Base-by-base conservation (phyloP, 1,284 basidiomycete genomes). In the Pascua sp. region DNA sequence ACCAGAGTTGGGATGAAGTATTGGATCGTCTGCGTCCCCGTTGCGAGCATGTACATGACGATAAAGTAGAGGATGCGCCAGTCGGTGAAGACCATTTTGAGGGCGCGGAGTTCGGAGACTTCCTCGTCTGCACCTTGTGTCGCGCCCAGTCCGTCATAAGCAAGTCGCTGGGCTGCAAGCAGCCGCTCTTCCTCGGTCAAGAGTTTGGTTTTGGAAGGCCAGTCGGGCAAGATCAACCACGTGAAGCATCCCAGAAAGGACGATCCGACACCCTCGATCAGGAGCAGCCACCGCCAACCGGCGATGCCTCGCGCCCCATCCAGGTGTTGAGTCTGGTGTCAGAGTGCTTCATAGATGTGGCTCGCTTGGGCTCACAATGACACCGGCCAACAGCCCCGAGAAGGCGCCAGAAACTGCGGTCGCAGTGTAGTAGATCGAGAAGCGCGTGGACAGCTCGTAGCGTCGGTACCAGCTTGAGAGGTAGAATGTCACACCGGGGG, bases 1-100 rank as follows among this genome's bases (percentile, higher is more conserved):
- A 77, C 67, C 37, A 78, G 67, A 4, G 75, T 78, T 10, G 78
- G 79, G 47, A 80, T 76, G 61, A 81, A 80, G 71, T 81, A 80
- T 60, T 79, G 77, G 51, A 81, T 78, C 5, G 78, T 79, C 61
- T 79, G 77, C 15, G 77, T 69, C 52, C 79, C 78, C 2, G 79
- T 79, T 48, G 65, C 67, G 48, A 74, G 66, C 76, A 78, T 77
- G 64, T 77, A 73, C 66, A 77, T 73, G 62, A 78, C 69, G 61
- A 77, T 71, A 61, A 79, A 72, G 53, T 70, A 59, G 59, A 77
- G 65, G 32, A 62, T 60, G 52, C 69, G 66, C 67, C 68, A 69
- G 59, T 71, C 66, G 38, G 41, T 56, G 54, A 71, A 50, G 15
- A 69, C 71, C 64, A 78, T 66, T 68, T 75, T 79, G 62, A 72